Evolutionary conservation across 768 basidiomycete genomes (phyloP).

Genomic region (Trametes sanguinea): DNA sequence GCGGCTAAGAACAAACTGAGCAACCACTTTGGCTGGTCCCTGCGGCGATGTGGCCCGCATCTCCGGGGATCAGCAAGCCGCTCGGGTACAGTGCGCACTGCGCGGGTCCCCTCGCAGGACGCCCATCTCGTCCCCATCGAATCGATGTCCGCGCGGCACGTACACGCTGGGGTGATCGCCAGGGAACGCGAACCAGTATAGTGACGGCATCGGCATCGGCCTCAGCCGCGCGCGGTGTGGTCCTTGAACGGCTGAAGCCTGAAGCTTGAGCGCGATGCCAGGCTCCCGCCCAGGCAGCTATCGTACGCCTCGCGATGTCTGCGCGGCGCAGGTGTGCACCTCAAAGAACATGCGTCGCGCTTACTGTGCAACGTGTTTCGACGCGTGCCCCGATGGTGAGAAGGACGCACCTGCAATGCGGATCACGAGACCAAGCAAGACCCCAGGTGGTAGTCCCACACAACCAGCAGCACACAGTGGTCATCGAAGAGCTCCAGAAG

Average conservation of each 20-base stretch:
- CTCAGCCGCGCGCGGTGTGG: not conserved
- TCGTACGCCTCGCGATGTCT: not conserved
- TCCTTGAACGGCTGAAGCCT: not conserved
- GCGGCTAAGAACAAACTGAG: not conserved
- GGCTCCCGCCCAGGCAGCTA: slow-evolving; percentile 4
- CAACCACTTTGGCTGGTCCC: not conserved
- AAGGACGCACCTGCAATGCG: not conserved
- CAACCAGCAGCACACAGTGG: not conserved
- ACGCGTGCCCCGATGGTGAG: slow-evolving; percentile 1
- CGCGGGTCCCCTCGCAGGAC: not conserved
- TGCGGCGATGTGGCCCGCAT: not conserved
- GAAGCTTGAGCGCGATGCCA: not conserved
- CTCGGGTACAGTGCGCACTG: not conserved
- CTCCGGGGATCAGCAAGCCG: not conserved
- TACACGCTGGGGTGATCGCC: not conserved
- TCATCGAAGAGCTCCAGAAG: not conserved
- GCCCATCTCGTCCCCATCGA: not conserved
- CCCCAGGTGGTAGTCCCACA: too few species aligned
- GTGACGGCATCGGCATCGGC: not conserved
- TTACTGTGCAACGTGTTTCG: slow-evolving; percentile 3
- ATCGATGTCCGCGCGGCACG: slow-evolving; percentile 4
- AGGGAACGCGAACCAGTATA: not conserved
- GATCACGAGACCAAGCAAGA: not conserved
- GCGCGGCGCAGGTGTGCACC: not conserved
- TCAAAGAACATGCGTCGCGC: not conserved